These are phyloP conservation scores for Pecoramyces ruminantium DNA, from an alignment of 192 early-diverging fungal species.

Conservation along the genomic window DNA sequence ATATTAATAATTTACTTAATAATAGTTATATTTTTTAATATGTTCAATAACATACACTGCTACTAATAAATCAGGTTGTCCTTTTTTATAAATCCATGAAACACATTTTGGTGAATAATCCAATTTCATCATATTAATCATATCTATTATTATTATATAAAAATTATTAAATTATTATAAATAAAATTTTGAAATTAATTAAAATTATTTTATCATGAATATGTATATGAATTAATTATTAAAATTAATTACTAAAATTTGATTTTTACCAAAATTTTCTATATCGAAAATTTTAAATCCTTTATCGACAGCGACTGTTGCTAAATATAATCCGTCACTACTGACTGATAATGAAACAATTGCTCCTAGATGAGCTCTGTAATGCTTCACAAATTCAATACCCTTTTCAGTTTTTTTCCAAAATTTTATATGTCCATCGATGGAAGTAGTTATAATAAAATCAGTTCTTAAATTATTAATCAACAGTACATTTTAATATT, in stretches of 20 bases:
- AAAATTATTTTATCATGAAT: too few relatives aligned
- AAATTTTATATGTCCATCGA: constrained; percentile 95
- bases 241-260: too few relatives aligned
- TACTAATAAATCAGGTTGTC: constrained; percentile 69
- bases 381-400: constrained; percentile 98
- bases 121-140: constrained; percentile 87
- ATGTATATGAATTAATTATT: too few relatives aligned
- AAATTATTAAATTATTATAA: too few relatives aligned
- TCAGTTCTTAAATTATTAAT: constrained; percentile 43
- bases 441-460: constrained; percentile 85
- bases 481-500: too few relatives aligned
- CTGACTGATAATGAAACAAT: constrained; percentile 16
- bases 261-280: constrained; percentile 69
- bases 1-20: too few relatives aligned
- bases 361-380: constrained; percentile 67
- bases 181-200: too few relatives aligned
- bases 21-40: too few relatives aligned
- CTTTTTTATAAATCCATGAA: constrained; percentile 71
- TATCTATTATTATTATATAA: constrained; percentile 57
- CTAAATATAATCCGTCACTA: constrained; percentile 61
- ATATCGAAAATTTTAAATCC: constrained; percentile 89
- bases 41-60: constrained; percentile 45
- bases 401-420: constrained; percentile 90
- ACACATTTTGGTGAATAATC: constrained; percentile 54
- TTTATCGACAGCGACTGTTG: constrained; percentile 67